Base-by-base conservation (phyloP, 108 stramenopile species). In the Stephanodiscus triporus region DNA sequence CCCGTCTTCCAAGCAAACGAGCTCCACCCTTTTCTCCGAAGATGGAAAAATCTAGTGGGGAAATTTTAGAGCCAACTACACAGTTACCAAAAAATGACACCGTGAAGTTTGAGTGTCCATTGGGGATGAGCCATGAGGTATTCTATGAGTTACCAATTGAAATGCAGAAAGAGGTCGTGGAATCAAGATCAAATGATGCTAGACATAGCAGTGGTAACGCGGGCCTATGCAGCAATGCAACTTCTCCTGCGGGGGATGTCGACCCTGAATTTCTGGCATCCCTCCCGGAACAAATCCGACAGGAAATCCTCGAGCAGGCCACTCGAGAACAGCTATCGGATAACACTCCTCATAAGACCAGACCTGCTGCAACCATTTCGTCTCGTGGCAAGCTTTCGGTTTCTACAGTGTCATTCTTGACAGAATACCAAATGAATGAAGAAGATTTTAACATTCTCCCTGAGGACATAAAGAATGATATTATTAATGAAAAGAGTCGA, bases 251-350 rank as follows among this genome's bases (percentile, higher is more conserved):
- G 38, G 47, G 26, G 19, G 51, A 68, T 11, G 64, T 77, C 42
- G 76, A 77, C 47, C 68, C 68, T 24, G 76, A 77, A 30, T 63
- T 63, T n/a, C 47, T 77, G 68, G 53, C 68, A 36, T 77, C 76
- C 16, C 54, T 77, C 9, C 76, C 76, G 0, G 68, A 77, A 55
- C 60, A 77, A 55, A 32, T 77, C 16, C 76, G 68, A 13, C 37
- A 26, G n/a, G 76, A 70, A 63, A 55, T 77, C 14, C 43, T 77
- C 17, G 76, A 77, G 16, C 59, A 70, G 36, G 59, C 60, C n/a
- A 32, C 42, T 29, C 43, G 47, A 22, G 68, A 66, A 9, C 29
- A 40, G 27, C n/a, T 45, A 54, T 22, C 30, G 38, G 26, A 27
- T 20, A 22, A 24, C 13, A 26, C 9, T 54, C 9, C 53, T 54